phyloP scores from a whole-genome alignment of 1,284 basidiomycete genomes.

The Irpex lacteus region DNA sequence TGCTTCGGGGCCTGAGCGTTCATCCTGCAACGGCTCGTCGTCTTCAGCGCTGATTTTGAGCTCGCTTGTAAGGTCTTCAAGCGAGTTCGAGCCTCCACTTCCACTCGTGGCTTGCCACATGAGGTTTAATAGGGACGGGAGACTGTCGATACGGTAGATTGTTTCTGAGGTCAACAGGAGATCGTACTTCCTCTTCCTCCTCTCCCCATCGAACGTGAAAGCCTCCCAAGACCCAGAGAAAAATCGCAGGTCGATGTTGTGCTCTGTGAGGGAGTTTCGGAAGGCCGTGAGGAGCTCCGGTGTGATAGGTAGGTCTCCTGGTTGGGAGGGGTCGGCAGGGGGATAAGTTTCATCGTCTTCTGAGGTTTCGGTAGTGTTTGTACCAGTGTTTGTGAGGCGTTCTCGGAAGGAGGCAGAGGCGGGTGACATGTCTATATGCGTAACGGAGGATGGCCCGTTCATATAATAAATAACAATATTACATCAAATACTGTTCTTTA shows the following conservation, averaged over 20 bases:
- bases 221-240: slow-evolving; percentile 81
- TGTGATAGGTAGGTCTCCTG: slow-evolving; percentile 62
- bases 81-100: slow-evolving; percentile 2
- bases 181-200: slow-evolving; percentile 48
- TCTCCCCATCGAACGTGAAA: slow-evolving; percentile 34
- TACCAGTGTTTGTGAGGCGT: neutral
- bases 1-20: neutral
- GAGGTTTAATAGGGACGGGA: slow-evolving; percentile 65
- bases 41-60: neutral
- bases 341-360: slow-evolving; percentile 26
- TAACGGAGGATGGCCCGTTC: no score
- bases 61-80: slow-evolving; percentile 9
- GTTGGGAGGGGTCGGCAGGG: slow-evolving; percentile 23
- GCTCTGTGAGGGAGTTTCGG: slow-evolving; percentile 46
- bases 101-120: slow-evolving; percentile 36
- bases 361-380: slow-evolving; percentile 23
- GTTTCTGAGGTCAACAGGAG: slow-evolving; percentile 90
- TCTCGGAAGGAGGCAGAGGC: slow-evolving; percentile 41
- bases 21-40: neutral
- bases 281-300: slow-evolving; percentile 67
- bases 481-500: no score
- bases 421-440: slow-evolving; percentile 43
- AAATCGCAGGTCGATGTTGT: slow-evolving; percentile 67
- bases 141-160: slow-evolving; percentile 76
- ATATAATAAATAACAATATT: no score